Percentiles rank a stretch among this genome's conserved stretches.
Evolutionary conservation across 352 stramenopile species (phyloP).

Genomic region (Phytopythium chamaehyphon): DNA sequence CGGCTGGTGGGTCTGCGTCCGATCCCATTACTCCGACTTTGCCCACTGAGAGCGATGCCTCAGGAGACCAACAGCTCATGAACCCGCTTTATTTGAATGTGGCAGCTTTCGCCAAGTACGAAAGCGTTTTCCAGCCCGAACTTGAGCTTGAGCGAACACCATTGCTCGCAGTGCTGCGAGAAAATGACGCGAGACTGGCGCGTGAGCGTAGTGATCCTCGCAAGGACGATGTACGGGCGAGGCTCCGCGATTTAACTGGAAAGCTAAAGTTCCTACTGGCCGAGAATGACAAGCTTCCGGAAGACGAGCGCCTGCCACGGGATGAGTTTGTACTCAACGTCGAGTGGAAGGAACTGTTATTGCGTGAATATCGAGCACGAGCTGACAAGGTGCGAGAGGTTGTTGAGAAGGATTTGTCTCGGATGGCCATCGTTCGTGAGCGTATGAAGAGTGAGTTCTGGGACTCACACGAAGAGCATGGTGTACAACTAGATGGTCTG

Average conservation of each 20-base stretch:
- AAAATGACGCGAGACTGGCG: constrained; percentile 27
- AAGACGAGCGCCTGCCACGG: constrained; percentile 62
- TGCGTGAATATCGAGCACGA: constrained; percentile 42
- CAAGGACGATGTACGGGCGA: constrained; percentile 60
- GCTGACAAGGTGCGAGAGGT: constrained; percentile 59
- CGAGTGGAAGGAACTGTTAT: constrained; percentile 54
- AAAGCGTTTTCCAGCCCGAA: constrained; percentile 52
- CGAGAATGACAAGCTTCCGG: constrained; percentile 65
- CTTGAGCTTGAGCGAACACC: constrained; percentile 25
- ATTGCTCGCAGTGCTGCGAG: constrained; percentile 36
- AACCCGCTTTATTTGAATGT: constrained; percentile 61
- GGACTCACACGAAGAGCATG: constrained; percentile 75
- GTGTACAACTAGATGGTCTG: constrained; percentile 56
- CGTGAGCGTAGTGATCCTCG: constrained; percentile 59
- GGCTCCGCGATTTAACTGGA: constrained; percentile 58
- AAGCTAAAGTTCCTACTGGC: constrained; percentile 64
- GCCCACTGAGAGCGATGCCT: not conserved
- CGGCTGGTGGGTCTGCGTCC: constrained; percentile 7
- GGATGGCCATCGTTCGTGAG: constrained; percentile 73
- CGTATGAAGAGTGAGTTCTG: constrained; percentile 91
- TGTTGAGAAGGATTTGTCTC: constrained; percentile 66
- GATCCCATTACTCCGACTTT: constrained; percentile 5
- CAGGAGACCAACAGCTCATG: constrained; percentile 12
- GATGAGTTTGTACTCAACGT: constrained; percentile 91
- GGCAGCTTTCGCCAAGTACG: constrained; percentile 67